Percentiles rank a stretch among this genome's conserved stretches.
These are phyloP conservation scores for Lichtheimia corymbifera DNA, from an alignment of 371 early-diverging fungal species.

Conservation along the genomic window DNA sequence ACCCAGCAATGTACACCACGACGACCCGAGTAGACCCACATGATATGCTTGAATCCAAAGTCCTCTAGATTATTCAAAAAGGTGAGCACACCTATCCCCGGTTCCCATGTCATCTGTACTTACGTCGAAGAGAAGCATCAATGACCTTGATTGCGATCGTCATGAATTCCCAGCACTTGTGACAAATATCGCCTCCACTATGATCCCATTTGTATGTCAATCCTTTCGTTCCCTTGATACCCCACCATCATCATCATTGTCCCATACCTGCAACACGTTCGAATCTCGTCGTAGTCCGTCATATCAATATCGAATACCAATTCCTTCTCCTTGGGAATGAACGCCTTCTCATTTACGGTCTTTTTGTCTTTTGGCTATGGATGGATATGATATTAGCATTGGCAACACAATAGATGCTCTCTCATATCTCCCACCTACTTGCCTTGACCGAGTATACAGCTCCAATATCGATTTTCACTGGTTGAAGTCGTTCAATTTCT, in stretches of 20 bases:
- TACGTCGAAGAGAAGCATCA: constrained; percentile 69
- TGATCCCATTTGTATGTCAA: not conserved
- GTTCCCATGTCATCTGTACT: not conserved
- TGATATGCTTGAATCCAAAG: constrained; percentile 93
- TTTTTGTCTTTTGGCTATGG: constrained; percentile 81
- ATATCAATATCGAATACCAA: constrained; percentile 99
- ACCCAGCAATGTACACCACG: constrained; percentile 99
- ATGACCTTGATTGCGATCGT: constrained; percentile 90
- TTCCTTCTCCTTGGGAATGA: constrained; percentile 85
- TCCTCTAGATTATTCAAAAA: constrained; percentile 61
- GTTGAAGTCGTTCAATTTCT: constrained; percentile 74
- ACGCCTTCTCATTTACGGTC: constrained; percentile 68
- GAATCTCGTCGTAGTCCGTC: constrained; percentile 98
- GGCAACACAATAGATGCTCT: not conserved
- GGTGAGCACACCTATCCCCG: not conserved
- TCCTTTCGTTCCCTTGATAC: not conserved
- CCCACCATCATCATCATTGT: not conserved
- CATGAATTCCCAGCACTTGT: constrained; percentile 95
- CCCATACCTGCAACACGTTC: constrained; percentile 88
- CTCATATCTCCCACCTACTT: constrained; percentile 1
- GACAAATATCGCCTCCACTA: constrained; percentile 86
- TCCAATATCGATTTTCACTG: constrained; percentile 97
- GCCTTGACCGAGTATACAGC: constrained; percentile 88
- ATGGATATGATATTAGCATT: no score
- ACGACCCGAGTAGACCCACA: constrained; percentile 98